Evolutionary conservation across 441 rosid genomes (phyloP).

Genomic region (Eruca vesicaria): DNA sequence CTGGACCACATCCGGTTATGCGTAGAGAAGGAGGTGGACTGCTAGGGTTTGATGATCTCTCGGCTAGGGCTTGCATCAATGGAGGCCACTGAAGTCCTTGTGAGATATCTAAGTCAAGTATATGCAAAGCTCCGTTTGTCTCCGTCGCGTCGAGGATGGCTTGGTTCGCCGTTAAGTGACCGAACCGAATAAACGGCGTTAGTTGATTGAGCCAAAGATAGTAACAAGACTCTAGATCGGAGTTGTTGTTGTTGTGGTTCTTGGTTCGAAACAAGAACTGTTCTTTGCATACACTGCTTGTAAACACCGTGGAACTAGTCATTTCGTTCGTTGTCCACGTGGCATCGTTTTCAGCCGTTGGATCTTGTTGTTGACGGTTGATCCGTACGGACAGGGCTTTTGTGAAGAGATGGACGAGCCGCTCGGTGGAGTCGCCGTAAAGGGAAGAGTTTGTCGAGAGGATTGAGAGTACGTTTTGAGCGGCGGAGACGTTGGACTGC

Average conservation of each 20-base stretch:
- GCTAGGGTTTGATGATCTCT: slow-evolving; percentile 43
- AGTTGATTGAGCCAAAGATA: slow-evolving; percentile 74
- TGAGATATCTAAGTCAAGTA: slow-evolving; percentile 86
- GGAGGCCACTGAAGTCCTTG: slow-evolving; percentile 99
- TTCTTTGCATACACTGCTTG: slow-evolving; percentile 37
- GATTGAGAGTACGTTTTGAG: slow-evolving; percentile 59
- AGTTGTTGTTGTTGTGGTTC: slow-evolving; percentile 23
- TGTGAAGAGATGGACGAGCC: slow-evolving; percentile 66
- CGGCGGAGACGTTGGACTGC: slow-evolving; percentile 69
- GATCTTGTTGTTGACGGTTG: too few species aligned
- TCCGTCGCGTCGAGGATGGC: slow-evolving; percentile 81
- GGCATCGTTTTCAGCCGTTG: slow-evolving; percentile 31
- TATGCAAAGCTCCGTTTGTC: slow-evolving; percentile 49
- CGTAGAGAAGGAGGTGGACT: slow-evolving; percentile 59
- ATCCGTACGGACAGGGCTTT: slow-evolving; percentile 67
- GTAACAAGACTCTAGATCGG: slow-evolving; percentile 63
- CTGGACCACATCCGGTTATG: slow-evolving; percentile 80
- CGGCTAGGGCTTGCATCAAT: slow-evolving; percentile 87
- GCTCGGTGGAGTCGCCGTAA: slow-evolving; percentile 74
- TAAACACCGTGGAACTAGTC: slow-evolving; percentile 32
- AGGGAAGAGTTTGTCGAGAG: slow-evolving; percentile 64
- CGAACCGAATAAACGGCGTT: slow-evolving; percentile 81
- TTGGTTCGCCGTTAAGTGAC: slow-evolving; percentile 92
- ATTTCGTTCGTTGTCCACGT: slow-evolving; percentile 20
- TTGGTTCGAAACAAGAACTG: slow-evolving; percentile 33